Evolutionary conservation across 164 flowering plant genomes (phyloP).

Genomic region (Santalum album): DNA sequence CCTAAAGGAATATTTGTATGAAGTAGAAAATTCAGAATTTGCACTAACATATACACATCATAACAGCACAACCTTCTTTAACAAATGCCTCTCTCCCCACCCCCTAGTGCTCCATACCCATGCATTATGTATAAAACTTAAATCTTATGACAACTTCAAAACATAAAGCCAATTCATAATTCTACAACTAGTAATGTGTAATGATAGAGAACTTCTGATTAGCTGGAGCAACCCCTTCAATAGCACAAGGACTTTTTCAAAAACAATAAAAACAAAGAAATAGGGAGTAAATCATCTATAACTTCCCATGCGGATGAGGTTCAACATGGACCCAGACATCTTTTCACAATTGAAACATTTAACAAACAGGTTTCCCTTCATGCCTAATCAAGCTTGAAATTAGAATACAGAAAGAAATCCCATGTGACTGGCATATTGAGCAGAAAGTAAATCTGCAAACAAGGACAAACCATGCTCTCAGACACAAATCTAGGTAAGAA

Average conservation of each 20-base stretch:
- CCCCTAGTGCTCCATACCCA: too few species aligned
- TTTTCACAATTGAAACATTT: not conserved
- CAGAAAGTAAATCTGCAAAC: slow-evolving; percentile 38
- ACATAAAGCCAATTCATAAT: not conserved
- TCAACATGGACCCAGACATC: not conserved
- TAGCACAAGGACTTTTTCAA: not conserved
- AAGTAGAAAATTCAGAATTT: too few species aligned
- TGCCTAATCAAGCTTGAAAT: slow-evolving; percentile 60
- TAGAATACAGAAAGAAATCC: slow-evolving; percentile 84
- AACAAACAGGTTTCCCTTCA: not conserved
- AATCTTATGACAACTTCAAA: not conserved
- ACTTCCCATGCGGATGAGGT: not conserved
- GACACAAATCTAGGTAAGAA: not conserved
- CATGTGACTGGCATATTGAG: slow-evolving; percentile 47
- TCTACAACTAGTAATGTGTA: not conserved
- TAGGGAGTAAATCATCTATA: not conserved
- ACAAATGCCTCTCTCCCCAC: too few species aligned
- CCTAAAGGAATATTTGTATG: too few species aligned
- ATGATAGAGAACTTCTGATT: not conserved
- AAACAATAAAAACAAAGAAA: not conserved
- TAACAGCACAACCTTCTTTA: too few species aligned
- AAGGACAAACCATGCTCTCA: not conserved
- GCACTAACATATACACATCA: too few species aligned
- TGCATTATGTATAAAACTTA: too few species aligned
- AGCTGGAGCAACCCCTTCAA: not conserved